phyloP scores from a whole-genome alignment of 345 rosid genomes.

The Eucalyptus brandiana region DNA sequence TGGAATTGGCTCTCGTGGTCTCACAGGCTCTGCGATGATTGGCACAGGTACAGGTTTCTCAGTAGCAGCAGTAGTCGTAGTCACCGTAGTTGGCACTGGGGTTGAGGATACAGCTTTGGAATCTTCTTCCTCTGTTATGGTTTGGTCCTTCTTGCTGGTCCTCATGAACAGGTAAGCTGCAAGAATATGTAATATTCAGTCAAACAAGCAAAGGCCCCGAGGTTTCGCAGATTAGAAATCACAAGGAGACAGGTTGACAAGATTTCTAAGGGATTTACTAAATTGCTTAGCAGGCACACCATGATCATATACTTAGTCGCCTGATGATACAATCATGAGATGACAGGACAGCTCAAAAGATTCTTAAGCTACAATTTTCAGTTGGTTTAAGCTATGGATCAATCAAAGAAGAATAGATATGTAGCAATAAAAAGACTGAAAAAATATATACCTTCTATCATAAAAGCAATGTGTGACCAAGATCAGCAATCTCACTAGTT shows the following conservation, averaged over 20 bases:
- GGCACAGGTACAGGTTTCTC: conserved; percentile 12
- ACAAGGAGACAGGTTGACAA: neutral
- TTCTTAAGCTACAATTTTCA: neutral
- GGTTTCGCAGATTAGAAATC: neutral
- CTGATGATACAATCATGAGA: neutral
- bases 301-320: neutral
- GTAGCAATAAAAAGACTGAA: neutral
- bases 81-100: conserved; percentile 6
- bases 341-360: neutral
- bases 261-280: neutral
- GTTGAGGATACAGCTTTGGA: conserved; percentile 6
- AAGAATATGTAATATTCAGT: neutral
- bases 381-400: neutral
- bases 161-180: conserved; percentile 10
- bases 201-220: neutral
- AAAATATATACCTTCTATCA: neutral
- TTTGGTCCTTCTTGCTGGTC: conserved; percentile 34
- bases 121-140: conserved; percentile 20
- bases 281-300: neutral
- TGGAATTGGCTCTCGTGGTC: conserved; percentile 43
- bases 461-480: neutral
- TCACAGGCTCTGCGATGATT: conserved; percentile 18
- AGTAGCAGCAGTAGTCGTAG: conserved; percentile 4
- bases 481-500: neutral
- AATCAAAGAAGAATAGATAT: neutral